phyloP scores from a whole-genome alignment of 495 filamentous ascomycete species.

The Cercophora sp. region DNA sequence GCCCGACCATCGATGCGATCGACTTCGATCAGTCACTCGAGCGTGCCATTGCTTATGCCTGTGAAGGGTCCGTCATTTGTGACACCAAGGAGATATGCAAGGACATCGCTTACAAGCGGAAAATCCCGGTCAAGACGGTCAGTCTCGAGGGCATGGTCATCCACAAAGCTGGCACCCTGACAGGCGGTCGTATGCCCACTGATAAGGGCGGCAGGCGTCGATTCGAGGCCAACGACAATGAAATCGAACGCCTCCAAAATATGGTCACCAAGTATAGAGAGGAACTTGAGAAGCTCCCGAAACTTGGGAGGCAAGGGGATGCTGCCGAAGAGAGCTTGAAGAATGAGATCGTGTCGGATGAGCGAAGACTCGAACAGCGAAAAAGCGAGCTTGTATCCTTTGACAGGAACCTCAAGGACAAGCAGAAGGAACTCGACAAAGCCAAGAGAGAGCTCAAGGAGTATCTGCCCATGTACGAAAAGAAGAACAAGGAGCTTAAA shows the following conservation, averaged over 20 bases:
- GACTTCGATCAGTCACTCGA: slow-evolving; percentile 85
- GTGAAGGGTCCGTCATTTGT: slow-evolving; percentile 93
- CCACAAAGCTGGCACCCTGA: slow-evolving; percentile 97
- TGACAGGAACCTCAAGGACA: slow-evolving; percentile 79
- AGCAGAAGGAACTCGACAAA: slow-evolving; percentile 76
- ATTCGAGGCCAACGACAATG: slow-evolving; percentile 86
- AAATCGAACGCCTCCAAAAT: slow-evolving; percentile 73
- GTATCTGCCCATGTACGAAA: slow-evolving; percentile 70
- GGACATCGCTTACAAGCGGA: slow-evolving; percentile 79
- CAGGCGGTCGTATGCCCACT: slow-evolving; percentile 77
- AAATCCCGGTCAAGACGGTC: slow-evolving; percentile 88
- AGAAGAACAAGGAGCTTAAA: slow-evolving; percentile 64
- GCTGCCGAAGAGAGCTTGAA: slow-evolving; percentile 76
- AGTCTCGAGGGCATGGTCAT: slow-evolving; percentile 90
- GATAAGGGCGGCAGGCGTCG: slow-evolving; percentile 69
- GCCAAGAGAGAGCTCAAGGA: slow-evolving; percentile 66
- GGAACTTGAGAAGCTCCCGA: slow-evolving; percentile 73
- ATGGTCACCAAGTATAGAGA: slow-evolving; percentile 61
- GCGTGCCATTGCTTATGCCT: slow-evolving; percentile 90
- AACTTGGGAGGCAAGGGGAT: slow-evolving; percentile 64
- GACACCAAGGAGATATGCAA: slow-evolving; percentile 83
- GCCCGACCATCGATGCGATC: slow-evolving; percentile 92
- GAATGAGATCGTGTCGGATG: slow-evolving; percentile 76
- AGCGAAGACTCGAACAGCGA: slow-evolving; percentile 66
- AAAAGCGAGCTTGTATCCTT: slow-evolving; percentile 76